phyloP scores from a whole-genome alignment of 1,284 basidiomycete genomes.

The Ceratobasidium sp. region DNA sequence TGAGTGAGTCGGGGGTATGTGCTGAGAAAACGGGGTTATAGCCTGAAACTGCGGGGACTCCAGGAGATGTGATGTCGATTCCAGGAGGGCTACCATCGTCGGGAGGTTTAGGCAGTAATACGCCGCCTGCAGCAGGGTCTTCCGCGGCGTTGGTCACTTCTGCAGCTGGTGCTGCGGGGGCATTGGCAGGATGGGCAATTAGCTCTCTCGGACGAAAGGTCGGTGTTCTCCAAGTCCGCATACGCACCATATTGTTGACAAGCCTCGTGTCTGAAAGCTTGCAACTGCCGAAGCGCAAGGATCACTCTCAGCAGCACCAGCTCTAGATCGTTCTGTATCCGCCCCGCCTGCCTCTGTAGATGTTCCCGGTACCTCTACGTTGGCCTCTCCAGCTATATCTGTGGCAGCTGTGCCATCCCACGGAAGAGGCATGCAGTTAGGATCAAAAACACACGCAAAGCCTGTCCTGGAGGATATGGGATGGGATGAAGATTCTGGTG shows the following conservation, averaged over 20 bases:
- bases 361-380: conserved; percentile 19
- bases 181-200: conserved; percentile 93
- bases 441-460: conserved; percentile 62
- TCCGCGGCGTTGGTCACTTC: conserved; percentile 75
- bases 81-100: conserved; percentile 25
- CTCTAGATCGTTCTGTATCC: conserved; percentile 47
- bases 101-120: conserved; percentile 49
- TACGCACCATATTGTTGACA: conserved; percentile 15
- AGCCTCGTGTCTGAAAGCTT: conserved; percentile 59
- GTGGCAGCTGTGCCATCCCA: conserved; percentile 48
- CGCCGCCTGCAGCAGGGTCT: conserved; percentile 57
- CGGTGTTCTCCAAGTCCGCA: conserved; percentile 23
- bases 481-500: conserved; percentile 60
- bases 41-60: conserved; percentile 71
- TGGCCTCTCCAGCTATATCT: conserved; percentile 47
- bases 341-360: conserved; percentile 40
- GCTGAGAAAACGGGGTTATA: conserved; percentile 51
- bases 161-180: conserved; percentile 89
- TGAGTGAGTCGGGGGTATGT: neutral
- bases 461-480: conserved; percentile 68
- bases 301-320: conserved; percentile 5
- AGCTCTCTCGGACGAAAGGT: conserved; percentile 85
- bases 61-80: conserved; percentile 50
- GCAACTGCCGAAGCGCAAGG: conserved; percentile 73
- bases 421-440: conserved; percentile 75